phyloP scores from a whole-genome alignment of 169 alveolate genomes.

The Eimeria maxima region DNA sequence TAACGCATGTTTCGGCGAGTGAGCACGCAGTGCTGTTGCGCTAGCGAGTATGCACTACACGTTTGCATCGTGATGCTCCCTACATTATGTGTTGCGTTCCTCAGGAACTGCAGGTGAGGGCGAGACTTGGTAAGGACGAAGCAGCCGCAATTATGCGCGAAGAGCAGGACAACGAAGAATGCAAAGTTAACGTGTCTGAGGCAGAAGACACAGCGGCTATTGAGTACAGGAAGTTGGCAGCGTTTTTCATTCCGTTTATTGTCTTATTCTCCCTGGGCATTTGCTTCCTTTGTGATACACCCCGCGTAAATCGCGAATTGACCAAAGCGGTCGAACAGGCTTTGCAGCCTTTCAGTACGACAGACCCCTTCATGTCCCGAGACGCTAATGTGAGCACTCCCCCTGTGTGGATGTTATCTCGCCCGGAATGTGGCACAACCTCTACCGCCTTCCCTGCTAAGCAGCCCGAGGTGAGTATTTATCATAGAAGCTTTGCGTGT shows the following conservation, averaged over 20 bases:
- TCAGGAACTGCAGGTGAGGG: constrained; percentile 67
- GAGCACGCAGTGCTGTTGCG: not conserved
- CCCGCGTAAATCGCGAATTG: constrained; percentile 67
- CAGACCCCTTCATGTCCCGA: constrained; percentile 63
- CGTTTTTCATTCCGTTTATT: constrained; percentile 20
- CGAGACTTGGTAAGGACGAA: not conserved
- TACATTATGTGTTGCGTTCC: not conserved
- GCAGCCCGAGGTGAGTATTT: constrained; percentile 23
- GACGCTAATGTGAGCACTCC: constrained; percentile 34
- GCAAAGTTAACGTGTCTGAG: not conserved
- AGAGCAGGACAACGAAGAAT: not conserved
- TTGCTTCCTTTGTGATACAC: constrained; percentile 71
- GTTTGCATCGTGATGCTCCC: not conserved
- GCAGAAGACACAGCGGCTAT: constrained; percentile 48
- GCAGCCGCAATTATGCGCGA: not conserved
- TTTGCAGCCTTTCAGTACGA: constrained; percentile 56
- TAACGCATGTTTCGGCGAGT: not conserved
- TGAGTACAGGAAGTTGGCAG: constrained; percentile 59
- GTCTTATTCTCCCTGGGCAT: constrained; percentile 42
- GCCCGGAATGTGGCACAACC: constrained; percentile 17
- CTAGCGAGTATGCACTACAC: not conserved
- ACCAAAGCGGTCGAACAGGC: constrained; percentile 30
- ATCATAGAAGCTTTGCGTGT: not conserved
- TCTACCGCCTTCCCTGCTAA: constrained; percentile 37
- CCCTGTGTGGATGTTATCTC: constrained; percentile 67